These are phyloP conservation scores for Scutellaria galericulata DNA, from an alignment of 257 asterid genomes.

Conservation along the genomic window DNA sequence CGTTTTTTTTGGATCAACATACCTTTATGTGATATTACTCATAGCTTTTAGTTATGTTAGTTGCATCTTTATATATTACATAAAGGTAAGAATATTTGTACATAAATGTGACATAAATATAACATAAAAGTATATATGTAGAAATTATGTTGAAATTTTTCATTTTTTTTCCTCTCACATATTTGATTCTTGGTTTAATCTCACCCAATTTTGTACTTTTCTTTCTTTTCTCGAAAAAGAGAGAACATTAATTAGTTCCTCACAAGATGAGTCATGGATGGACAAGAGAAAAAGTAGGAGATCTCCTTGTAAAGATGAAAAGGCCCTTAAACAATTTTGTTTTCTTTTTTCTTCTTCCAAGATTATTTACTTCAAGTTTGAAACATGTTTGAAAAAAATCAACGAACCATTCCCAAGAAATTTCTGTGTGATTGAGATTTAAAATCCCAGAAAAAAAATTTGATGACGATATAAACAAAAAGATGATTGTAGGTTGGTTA, in stretches of 20 bases:
- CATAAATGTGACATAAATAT: too few relatives aligned
- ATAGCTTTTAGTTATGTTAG: too few relatives aligned
- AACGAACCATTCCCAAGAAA: not conserved
- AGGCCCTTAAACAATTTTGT: not conserved
- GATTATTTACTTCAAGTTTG: not conserved
- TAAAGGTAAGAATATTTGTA: too few relatives aligned
- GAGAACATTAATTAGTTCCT: slow-evolving; percentile 2
- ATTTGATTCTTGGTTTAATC: too few relatives aligned
- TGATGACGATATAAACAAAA: slow-evolving; percentile 6
- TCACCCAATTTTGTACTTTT: not conserved
- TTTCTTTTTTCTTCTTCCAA: not conserved
- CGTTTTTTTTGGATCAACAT: too few relatives aligned
- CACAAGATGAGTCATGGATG: slow-evolving; percentile 6
- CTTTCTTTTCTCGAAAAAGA: not conserved
- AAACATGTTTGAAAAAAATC: not conserved
- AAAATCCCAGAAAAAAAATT: not conserved
- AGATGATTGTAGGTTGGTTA: slow-evolving; percentile 16
- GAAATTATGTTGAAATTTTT: too few relatives aligned
- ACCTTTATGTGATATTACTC: too few relatives aligned
- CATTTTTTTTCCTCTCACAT: too few relatives aligned
- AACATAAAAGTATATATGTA: too few relatives aligned
- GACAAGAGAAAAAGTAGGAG: slow-evolving; percentile 29
- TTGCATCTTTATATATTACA: too few relatives aligned
- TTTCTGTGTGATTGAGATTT: not conserved
- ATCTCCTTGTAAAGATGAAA: slow-evolving; percentile 21